phyloP scores from a whole-genome alignment of 169 alveolate genomes.

The Plasmodium vivax region DNA sequence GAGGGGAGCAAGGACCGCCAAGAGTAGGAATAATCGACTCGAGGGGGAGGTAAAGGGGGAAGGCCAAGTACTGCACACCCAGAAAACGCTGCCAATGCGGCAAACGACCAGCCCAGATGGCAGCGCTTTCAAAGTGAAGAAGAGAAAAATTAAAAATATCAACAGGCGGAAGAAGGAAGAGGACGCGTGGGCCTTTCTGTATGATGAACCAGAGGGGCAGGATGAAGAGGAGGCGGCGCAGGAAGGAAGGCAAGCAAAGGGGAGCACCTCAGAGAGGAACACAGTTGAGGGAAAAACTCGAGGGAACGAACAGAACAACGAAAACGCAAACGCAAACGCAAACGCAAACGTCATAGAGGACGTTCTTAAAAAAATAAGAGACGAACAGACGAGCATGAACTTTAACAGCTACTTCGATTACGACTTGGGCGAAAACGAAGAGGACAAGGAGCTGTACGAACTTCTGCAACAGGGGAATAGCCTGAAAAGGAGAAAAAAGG shows the following conservation, averaged over 20 bases:
- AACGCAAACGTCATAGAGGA: slow-evolving; percentile 53
- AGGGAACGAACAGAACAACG: neutral
- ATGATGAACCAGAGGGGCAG: slow-evolving; percentile 19
- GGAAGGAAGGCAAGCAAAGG: neutral
- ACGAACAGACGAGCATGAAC: slow-evolving; percentile 35
- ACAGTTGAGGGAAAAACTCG: neutral
- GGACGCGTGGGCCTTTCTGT: slow-evolving; percentile 58
- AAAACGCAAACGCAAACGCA: neutral
- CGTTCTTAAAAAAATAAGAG: slow-evolving; percentile 52
- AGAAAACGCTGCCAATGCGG: neutral
- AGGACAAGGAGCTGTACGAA: slow-evolving; percentile 62
- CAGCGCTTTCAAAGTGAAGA: slow-evolving; percentile 3
- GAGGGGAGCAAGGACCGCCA: neutral
- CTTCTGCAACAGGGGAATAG: slow-evolving; percentile 40
- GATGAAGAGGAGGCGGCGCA: neutral
- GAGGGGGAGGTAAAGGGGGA: neutral
- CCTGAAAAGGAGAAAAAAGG: slow-evolving; percentile 44
- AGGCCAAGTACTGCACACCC: neutral
- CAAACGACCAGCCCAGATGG: neutral
- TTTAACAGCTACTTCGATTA: slow-evolving; percentile 28
- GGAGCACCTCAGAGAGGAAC: neutral
- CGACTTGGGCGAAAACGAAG: slow-evolving; percentile 38
- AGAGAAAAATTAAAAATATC: slow-evolving; percentile 56
- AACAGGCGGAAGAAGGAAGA: slow-evolving; percentile 50
- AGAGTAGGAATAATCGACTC: neutral